These are phyloP conservation scores for Alternaria arbusti DNA, from an alignment of 2,329 filamentous ascomycete species.

Conservation along the genomic window DNA sequence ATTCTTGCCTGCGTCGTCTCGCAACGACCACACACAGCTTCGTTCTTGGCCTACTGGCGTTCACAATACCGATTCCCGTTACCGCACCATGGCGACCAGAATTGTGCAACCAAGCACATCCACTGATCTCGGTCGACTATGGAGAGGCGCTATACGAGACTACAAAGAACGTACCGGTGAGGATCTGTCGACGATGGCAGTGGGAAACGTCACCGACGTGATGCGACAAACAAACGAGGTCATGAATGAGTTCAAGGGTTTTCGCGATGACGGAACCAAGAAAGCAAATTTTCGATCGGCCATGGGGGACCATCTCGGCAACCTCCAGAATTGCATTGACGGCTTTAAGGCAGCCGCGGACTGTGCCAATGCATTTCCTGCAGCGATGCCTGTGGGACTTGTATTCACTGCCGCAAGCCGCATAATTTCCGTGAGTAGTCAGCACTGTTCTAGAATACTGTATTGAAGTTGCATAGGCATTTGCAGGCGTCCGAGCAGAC, in stretches of 20 bases:
- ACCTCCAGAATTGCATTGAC: conserved; percentile 21
- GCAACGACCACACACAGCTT: too few species aligned
- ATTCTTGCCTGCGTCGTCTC: not conserved
- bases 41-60: not conserved
- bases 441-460: too few species aligned
- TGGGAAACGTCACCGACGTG: conserved; percentile 7
- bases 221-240: not conserved
- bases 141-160: conserved; percentile 18
- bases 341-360: conserved; percentile 16
- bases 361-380: conserved; percentile 26
- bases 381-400: conserved; percentile 23
- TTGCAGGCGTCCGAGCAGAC: conserved; percentile 43
- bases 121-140: conserved; percentile 20
- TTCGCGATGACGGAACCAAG: not conserved
- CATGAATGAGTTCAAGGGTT: not conserved
- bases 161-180: conserved; percentile 16
- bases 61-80: not conserved
- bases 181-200: conserved; percentile 12
- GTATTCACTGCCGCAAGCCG: conserved; percentile 19
- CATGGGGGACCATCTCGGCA: conserved; percentile 14
- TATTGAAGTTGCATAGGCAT: conserved; percentile 27
- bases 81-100: not conserved
- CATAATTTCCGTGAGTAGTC: conserved; percentile 7
- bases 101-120: not conserved
- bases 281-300: not conserved